A percentile compares a stretch with the other conserved stretches of the same genome.
Conservation (phyloP, 306 rosid genomes). For the Neltuma alba region DNA sequence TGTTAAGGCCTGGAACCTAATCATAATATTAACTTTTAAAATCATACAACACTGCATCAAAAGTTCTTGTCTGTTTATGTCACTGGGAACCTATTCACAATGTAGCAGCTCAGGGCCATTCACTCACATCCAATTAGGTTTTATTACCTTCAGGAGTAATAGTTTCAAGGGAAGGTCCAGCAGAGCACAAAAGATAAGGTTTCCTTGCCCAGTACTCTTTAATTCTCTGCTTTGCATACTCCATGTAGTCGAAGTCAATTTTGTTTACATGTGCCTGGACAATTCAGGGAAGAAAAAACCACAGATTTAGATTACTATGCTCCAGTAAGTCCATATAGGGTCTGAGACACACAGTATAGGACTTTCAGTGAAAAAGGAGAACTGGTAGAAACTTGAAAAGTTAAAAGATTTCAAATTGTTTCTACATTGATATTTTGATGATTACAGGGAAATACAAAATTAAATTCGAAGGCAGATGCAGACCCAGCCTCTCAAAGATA, state of each 20-base stretch:
- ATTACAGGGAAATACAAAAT: not conserved
- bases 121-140: conserved; percentile 10
- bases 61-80: not conserved
- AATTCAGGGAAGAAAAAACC: conserved; percentile 5
- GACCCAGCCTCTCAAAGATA: not conserved
- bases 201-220: conserved; percentile 69
- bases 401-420: not conserved
- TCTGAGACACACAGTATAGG: not conserved
- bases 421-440: not conserved
- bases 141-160: conserved; percentile 23
- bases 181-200: conserved; percentile 38
- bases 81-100: not conserved
- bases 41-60: not conserved
- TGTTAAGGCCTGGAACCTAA: not conserved
- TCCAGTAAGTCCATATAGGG: not conserved
- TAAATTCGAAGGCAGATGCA: not conserved
- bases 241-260: conserved; percentile 74
- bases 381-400: not conserved
- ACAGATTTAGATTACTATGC: not conserved
- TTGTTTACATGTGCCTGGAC: conserved; percentile 74
- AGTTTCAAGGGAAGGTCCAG: conserved; percentile 30
- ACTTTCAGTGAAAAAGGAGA: not conserved
- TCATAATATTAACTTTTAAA: not conserved
- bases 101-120: not conserved
- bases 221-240: conserved; percentile 80